Evolutionary conservation across 176 grass and related monocot genomes (phyloP).

Genomic region (Zea luxurians): DNA sequence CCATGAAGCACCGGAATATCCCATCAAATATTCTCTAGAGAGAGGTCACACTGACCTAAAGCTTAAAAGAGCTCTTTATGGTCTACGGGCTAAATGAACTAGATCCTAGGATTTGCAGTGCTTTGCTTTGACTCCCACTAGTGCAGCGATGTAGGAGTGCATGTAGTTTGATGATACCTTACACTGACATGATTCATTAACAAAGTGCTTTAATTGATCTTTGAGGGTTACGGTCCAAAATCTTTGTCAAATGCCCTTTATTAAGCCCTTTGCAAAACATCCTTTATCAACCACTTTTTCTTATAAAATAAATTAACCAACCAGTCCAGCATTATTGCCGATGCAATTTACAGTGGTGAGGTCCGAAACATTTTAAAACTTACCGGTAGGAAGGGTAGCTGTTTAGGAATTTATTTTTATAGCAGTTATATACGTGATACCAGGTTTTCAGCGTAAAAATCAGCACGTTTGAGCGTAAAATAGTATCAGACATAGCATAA

Average conservation of each 20-base stretch:
- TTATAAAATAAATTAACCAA: not conserved
- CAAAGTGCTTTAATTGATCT: constrained; percentile 22
- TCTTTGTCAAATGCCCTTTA: constrained; percentile 31
- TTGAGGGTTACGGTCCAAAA: constrained; percentile 26
- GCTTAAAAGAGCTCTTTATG: constrained; percentile 30
- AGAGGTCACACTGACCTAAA: constrained; percentile 37
- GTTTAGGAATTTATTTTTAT: too few relatives aligned
- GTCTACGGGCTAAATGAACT: constrained; percentile 24
- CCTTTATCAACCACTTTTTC: constrained; percentile 3
- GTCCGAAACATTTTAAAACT: not conserved
- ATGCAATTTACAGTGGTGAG: not conserved
- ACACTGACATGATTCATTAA: constrained; percentile 41
- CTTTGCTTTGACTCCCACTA: constrained; percentile 37
- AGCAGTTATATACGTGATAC: too few relatives aligned
- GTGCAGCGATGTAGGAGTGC: constrained; percentile 31
- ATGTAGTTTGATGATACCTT: constrained; percentile 35
- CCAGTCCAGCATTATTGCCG: constrained; percentile 4
- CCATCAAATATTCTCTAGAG: constrained; percentile 50
- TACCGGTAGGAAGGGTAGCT: not conserved
- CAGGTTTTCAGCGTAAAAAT: too few relatives aligned
- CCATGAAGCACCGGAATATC: constrained; percentile 49
- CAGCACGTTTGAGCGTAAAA: too few relatives aligned
- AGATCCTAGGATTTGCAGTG: constrained; percentile 22
- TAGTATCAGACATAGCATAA: too few relatives aligned
- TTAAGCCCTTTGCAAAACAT: constrained; percentile 27